phyloP scores from a whole-genome alignment of 2,329 filamentous ascomycete genomes.

The Monosporascus cannonballus region DNA sequence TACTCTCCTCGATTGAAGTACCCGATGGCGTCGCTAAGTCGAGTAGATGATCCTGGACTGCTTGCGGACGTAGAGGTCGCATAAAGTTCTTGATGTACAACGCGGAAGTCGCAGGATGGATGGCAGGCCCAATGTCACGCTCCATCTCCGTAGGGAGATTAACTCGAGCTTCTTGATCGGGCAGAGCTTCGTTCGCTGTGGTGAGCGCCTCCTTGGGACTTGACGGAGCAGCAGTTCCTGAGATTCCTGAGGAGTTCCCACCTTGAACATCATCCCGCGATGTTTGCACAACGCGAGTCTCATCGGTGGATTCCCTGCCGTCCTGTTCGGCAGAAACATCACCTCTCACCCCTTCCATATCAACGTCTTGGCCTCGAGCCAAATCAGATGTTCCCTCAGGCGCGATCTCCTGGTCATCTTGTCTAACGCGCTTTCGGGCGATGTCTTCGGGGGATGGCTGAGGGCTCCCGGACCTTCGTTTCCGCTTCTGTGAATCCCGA shows the following conservation, averaged over 20 bases:
- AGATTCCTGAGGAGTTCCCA: background rate
- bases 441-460: slow-evolving; percentile 47
- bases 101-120: slow-evolving; percentile 67
- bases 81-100: slow-evolving; percentile 89
- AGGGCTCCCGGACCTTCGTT: slow-evolving; percentile 60
- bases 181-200: slow-evolving; percentile 11
- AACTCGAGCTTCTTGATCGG: slow-evolving; percentile 13
- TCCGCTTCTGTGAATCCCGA: slow-evolving; percentile 58
- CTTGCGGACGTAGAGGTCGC: slow-evolving; percentile 68
- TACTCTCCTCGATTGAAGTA: slow-evolving; percentile 42
- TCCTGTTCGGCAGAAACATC: slow-evolving; percentile 1
- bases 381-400: background rate
- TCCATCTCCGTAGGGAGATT: slow-evolving; percentile 17
- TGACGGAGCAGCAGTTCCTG: slow-evolving; percentile 1
- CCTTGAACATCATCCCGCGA: background rate
- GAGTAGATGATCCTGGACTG: slow-evolving; percentile 63
- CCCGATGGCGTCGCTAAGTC: slow-evolving; percentile 58
- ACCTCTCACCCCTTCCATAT: slow-evolving; percentile 8
- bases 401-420: slow-evolving; percentile 24
- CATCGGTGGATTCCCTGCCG: background rate
- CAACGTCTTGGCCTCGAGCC: slow-evolving; percentile 6
- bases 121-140: slow-evolving; percentile 44
- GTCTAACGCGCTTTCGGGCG: slow-evolving; percentile 49
- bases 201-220: slow-evolving; percentile 5
- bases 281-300: background rate